Conservation (phyloP, 2,329 filamentous ascomycete species). For the Rhexocercosporidium sp. region DNA sequence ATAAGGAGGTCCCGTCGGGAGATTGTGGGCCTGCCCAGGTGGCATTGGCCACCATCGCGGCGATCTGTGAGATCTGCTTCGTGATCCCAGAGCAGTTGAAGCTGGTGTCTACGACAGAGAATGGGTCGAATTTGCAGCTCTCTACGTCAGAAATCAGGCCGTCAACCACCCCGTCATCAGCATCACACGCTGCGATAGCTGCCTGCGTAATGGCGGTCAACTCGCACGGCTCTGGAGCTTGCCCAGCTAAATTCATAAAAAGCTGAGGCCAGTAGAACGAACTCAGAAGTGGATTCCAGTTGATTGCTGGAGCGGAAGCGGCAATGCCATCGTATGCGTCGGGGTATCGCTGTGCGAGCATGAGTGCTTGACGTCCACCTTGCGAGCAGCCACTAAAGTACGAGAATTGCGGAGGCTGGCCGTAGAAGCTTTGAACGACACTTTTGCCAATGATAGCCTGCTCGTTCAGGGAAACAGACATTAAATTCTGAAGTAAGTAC, state of each 20-base stretch:
- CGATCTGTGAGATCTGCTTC: too few relatives aligned
- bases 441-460: not conserved
- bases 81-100: too few relatives aligned
- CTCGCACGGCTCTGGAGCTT: constrained; percentile 19
- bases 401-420: not conserved
- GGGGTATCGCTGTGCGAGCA: constrained; percentile 1
- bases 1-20: too few relatives aligned
- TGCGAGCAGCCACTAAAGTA: constrained; percentile 10
- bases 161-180: too few relatives aligned
- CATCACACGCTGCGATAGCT: constrained; percentile 15
- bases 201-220: constrained; percentile 17
- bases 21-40: constrained; percentile 24
- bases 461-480: too few relatives aligned
- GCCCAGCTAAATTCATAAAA: too few relatives aligned
- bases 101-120: too few relatives aligned
- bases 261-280: too few relatives aligned
- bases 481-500: too few relatives aligned
- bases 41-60: constrained; percentile 11
- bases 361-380: constrained; percentile 8
- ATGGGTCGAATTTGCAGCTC: constrained; percentile 24
- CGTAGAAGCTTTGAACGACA: constrained; percentile 8
- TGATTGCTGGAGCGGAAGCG: constrained; percentile 5
- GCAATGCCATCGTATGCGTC: constrained; percentile 4
- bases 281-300: too few relatives aligned
- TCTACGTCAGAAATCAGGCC: constrained; percentile 20